Conservation (phyloP, 2,329 filamentous ascomycete genomes). For the Leptographium radiaticola region DNA sequence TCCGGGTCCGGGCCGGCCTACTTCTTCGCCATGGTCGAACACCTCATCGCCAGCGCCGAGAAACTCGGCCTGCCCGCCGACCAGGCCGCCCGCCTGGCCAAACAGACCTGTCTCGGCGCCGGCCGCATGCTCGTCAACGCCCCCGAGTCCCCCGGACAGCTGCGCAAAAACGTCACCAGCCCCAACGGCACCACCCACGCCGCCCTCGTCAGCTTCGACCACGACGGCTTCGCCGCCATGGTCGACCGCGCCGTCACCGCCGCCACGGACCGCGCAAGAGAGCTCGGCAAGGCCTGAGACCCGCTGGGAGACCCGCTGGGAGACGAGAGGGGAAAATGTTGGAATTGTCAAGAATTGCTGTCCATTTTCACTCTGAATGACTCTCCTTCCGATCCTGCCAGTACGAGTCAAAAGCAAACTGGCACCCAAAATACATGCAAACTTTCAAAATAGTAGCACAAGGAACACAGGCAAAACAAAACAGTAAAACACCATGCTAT, state of each 20-base stretch:
- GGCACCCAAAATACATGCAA: too few species aligned
- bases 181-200: constrained; percentile 38
- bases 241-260: constrained; percentile 34
- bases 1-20: constrained; percentile 38
- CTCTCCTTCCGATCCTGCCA: too few species aligned
- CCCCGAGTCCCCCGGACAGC: constrained; percentile 29
- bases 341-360: not conserved
- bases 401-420: too few species aligned
- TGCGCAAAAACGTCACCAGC: constrained; percentile 38
- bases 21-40: constrained; percentile 40
- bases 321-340: not conserved
- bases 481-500: not conserved
- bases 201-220: constrained; percentile 33
- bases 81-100: constrained; percentile 35
- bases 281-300: constrained; percentile 22
- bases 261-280: constrained; percentile 26
- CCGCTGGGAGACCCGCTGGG: not conserved
- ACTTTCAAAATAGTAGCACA: too few species aligned
- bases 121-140: constrained; percentile 37
- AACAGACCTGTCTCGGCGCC: constrained; percentile 37
- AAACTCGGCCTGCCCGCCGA: constrained; percentile 31
- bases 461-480: too few species aligned
- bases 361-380: too few species aligned
- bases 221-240: constrained; percentile 26
- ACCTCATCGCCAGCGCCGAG: constrained; percentile 30